Evolutionary conservation across 2,329 filamentous ascomycete species (phyloP).

Genomic region (Chrysosporium keratinophilum): DNA sequence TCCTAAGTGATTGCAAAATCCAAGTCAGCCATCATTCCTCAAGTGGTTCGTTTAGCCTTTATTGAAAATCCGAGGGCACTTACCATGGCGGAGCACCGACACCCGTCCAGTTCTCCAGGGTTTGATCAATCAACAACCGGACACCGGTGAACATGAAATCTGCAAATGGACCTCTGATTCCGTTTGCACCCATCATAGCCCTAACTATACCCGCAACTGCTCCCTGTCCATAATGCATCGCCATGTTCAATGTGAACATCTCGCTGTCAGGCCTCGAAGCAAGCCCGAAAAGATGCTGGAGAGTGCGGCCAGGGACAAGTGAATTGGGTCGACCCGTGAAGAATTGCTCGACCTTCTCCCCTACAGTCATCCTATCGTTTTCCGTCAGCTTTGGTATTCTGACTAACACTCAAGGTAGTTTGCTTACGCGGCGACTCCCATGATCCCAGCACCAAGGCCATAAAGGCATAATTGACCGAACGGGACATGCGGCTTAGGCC

Average conservation of each 20-base stretch:
- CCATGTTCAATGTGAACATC: slow-evolving; percentile 20
- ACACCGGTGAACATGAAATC: slow-evolving; percentile 24
- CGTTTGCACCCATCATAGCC: slow-evolving; percentile 25
- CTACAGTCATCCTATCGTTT: slow-evolving; percentile 21
- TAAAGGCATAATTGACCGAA: slow-evolving; percentile 1
- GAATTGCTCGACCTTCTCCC: slow-evolving; percentile 23
- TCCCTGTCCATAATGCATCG: slow-evolving; percentile 25
- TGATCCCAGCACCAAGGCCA: slow-evolving; percentile 6
- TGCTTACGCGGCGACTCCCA: slow-evolving; percentile 20
- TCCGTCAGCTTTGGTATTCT: not conserved
- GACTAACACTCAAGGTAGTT: not conserved
- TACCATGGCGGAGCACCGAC: slow-evolving; percentile 25
- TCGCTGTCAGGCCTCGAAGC: slow-evolving; percentile 17
- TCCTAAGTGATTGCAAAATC: slow-evolving; percentile 11
- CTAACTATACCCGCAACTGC: slow-evolving; percentile 22
- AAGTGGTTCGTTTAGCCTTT: no score
- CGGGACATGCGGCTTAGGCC: slow-evolving; percentile 1
- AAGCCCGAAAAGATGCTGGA: slow-evolving; percentile 22
- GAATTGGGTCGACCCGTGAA: slow-evolving; percentile 24
- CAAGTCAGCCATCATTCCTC: not conserved
- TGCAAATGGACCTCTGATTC: slow-evolving; percentile 25
- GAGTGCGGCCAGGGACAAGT: slow-evolving; percentile 23
- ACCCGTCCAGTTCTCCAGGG: slow-evolving; percentile 24
- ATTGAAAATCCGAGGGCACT: not conserved
- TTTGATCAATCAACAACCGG: slow-evolving; percentile 25